Evolutionary conservation across 2,329 filamentous ascomycete genomes (phyloP).

Genomic region (Venturia aucupariae): DNA sequence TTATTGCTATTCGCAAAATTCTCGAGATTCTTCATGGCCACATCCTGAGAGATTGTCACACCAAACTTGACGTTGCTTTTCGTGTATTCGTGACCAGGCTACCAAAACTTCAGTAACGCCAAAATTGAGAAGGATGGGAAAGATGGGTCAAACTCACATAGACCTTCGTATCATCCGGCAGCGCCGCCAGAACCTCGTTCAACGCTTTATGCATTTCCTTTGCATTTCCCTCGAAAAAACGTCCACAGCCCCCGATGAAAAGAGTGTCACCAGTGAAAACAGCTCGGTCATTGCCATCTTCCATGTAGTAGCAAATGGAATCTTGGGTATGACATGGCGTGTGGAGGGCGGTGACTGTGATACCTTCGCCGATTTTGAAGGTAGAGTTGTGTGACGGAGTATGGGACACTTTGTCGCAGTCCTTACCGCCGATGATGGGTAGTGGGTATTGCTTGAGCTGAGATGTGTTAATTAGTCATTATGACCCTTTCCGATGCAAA

Average conservation of each 20-base stretch:
- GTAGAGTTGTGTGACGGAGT: constrained; percentile 66
- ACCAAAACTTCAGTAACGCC: background rate
- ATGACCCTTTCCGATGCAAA: background rate
- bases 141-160: constrained; percentile 52
- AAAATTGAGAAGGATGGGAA: background rate
- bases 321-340: constrained; percentile 98
- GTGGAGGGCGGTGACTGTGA: constrained; percentile 78
- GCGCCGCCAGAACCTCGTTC: constrained; percentile 68
- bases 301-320: constrained; percentile 89
- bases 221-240: constrained; percentile 88
- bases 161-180: constrained; percentile 87
- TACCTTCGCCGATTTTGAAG: constrained; percentile 72
- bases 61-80: constrained; percentile 90
- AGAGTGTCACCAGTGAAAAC: constrained; percentile 96
- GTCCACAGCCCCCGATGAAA: constrained; percentile 89
- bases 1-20: constrained; percentile 68
- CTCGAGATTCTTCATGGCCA: constrained; percentile 67
- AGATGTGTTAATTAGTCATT: background rate
- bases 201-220: constrained; percentile 82
- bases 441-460: constrained; percentile 54
- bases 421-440: constrained; percentile 76
- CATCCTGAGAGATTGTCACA: constrained; percentile 62
- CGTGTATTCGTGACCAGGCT: constrained; percentile 98
- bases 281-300: constrained; percentile 66
- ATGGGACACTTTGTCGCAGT: constrained; percentile 70